Evolutionary conservation across 345 rosid species (phyloP).

Genomic region (rapeseed (Brassica napus)): Da-Ae NC_063447.1:30813501-30814000

Average conservation of each 20-base stretch:
- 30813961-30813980: constrained; percentile 95
- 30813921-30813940: background rate
- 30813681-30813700: background rate
- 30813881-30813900: background rate
- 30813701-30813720: background rate
- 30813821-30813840: background rate
- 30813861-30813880: background rate
- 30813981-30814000: constrained; percentile 81
- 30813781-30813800: background rate
- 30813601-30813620: background rate
- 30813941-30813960: constrained; percentile 74
- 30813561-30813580: background rate
- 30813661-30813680: background rate
- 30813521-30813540: constrained; percentile 6
- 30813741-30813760: background rate
- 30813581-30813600: background rate
- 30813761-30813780: background rate
- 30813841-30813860: too few species aligned
- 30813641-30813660: background rate
- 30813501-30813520: constrained; percentile 1
- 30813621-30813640: background rate
- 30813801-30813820: constrained; percentile 2
- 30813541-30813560: background rate
- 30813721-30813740: background rate
- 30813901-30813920: background rate